Evolutionary conservation across 2,329 filamentous ascomycete genomes (phyloP).

Genomic region (Calonectria pauciramosa): DNA sequence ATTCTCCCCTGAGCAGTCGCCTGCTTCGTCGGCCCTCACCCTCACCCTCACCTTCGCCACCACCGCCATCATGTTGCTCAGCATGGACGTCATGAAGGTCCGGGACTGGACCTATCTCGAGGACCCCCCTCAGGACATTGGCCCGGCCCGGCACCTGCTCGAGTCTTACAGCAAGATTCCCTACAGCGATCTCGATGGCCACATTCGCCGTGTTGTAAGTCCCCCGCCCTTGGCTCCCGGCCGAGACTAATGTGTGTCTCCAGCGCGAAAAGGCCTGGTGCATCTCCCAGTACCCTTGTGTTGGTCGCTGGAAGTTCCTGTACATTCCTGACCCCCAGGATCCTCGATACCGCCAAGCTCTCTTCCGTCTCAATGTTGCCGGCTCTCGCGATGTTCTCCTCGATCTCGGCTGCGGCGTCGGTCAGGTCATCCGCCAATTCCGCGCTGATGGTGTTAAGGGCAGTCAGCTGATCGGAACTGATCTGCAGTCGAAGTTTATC

Average conservation of each 20-base stretch:
- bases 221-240: conserved; percentile 19
- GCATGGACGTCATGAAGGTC: conserved; percentile 53
- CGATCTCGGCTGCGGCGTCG: conserved; percentile 66
- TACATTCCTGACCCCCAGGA: conserved; percentile 57
- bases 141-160: conserved; percentile 53
- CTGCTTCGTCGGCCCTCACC: background rate
- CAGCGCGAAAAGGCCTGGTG: conserved; percentile 63
- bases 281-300: conserved; percentile 58
- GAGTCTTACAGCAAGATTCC: conserved; percentile 56
- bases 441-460: conserved; percentile 63
- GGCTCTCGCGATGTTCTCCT: conserved; percentile 58
- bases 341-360: conserved; percentile 57
- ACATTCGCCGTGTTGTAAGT: conserved; percentile 54
- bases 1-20: background rate
- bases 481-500: conserved; percentile 64
- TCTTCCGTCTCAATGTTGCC: conserved; percentile 56
- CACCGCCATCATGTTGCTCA: conserved; percentile 40
- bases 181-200: conserved; percentile 50
- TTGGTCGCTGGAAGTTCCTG: conserved; percentile 66
- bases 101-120: conserved; percentile 55
- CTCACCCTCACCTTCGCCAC: background rate
- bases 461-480: conserved; percentile 63
- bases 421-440: conserved; percentile 64
- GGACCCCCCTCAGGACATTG: conserved; percentile 54
- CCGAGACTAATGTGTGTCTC: conserved; percentile 17